phyloP scores from a whole-genome alignment of 805 yeast species.

The Cyberlindnera galapagoensis region DNA sequence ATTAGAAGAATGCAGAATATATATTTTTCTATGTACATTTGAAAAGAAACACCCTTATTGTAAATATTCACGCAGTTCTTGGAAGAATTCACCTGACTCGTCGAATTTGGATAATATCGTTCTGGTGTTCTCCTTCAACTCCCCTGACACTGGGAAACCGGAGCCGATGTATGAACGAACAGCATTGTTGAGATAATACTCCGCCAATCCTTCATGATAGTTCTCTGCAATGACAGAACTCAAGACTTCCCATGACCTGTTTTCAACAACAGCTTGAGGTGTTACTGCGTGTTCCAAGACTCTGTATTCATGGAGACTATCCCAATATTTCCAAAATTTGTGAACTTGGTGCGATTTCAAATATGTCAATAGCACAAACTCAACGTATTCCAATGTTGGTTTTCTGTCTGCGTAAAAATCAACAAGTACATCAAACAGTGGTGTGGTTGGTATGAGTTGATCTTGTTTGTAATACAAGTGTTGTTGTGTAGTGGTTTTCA shows the following conservation, averaged over 20 bases:
- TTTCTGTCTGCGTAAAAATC: conserved; percentile 7
- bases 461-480: conserved; percentile 9
- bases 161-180: conserved; percentile 7
- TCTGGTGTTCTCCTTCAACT: conserved; percentile 2
- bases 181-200: conserved; percentile 10
- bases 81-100: conserved; percentile 8
- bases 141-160: conserved; percentile 2
- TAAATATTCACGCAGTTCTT: conserved; percentile 8
- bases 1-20: conserved; percentile 6
- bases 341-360: conserved; percentile 13
- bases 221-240: conserved; percentile 7
- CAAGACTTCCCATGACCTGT: conserved; percentile 20
- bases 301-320: conserved; percentile 3
- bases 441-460: conserved; percentile 8
- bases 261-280: conserved; percentile 12
- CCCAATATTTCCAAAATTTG: conserved; percentile 19
- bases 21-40: conserved; percentile 5
- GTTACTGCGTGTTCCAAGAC: background rate
- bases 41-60: background rate
- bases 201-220: conserved; percentile 14
- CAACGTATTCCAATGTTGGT: conserved; percentile 6
- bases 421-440: conserved; percentile 11
- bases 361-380: conserved; percentile 17
- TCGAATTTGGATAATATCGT: conserved; percentile 14
- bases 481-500: conserved; percentile 20